These are phyloP conservation scores for Scorias spongiosa DNA, from an alignment of 2,329 filamentous ascomycete genomes.

Conservation along the genomic window DNA sequence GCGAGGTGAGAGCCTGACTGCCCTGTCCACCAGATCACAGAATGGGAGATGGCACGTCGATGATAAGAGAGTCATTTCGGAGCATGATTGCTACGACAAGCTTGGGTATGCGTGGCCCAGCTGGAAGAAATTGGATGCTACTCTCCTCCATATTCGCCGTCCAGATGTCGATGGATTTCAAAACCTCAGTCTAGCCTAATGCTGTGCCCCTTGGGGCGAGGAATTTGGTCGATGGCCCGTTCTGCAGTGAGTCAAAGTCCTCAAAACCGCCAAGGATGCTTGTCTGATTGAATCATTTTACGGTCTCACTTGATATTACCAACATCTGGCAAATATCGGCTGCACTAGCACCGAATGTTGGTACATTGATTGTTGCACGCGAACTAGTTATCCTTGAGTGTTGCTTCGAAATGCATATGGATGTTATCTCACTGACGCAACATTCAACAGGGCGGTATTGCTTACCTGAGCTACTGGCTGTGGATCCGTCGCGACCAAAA, in stretches of 20 bases:
- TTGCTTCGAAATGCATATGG: neutral
- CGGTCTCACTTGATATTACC: conserved; percentile 28
- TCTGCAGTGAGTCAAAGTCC: conserved; percentile 20
- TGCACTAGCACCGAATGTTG: conserved; percentile 25
- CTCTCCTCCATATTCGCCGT: conserved; percentile 32
- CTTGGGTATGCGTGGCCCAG: conserved; percentile 30
- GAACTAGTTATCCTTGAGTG: conserved; percentile 17
- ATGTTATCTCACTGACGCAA: neutral
- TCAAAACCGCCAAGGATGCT: too few relatives aligned
- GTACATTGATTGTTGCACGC: conserved; percentile 26
- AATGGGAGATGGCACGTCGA: neutral
- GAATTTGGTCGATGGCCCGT: conserved; percentile 33
- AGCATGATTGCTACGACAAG: conserved; percentile 3
- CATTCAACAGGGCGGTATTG: conserved; percentile 29
- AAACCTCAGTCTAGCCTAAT: conserved; percentile 34
- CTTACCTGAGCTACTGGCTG: conserved; percentile 44
- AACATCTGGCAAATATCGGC: conserved; percentile 33
- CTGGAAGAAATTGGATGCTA: conserved; percentile 34
- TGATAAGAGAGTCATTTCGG: neutral
- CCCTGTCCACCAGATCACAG: neutral
- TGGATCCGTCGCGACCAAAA: conserved; percentile 18
- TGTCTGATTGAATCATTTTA: too few relatives aligned
- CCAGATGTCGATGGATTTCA: conserved; percentile 37
- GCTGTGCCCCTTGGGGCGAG: conserved; percentile 34
- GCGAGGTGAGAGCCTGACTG: neutral